Base-by-base conservation (phyloP, 345 rosid genomes). In the Lumnitzera racemosa region DNA sequence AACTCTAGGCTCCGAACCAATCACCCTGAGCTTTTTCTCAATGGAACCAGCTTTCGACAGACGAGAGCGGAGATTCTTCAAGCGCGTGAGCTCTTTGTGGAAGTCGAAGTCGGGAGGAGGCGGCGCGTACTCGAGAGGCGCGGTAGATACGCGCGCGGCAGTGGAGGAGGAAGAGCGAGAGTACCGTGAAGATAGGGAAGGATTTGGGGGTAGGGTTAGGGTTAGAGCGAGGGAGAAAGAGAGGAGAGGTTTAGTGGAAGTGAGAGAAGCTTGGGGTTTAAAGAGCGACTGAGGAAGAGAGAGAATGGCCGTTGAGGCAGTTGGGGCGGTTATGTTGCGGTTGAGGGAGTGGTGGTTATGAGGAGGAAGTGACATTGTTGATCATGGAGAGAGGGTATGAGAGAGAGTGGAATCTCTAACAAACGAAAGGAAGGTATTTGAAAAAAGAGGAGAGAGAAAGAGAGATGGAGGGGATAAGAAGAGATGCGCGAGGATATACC, bases 401-500 rank as follows among this genome's bases (percentile, higher is more conserved):
- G 8, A 13, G 58, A 57, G 58, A 24, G 61, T 12, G 36, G 14
- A 9, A 9, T 1, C 7, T 36, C 0, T 36, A 9, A 7, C 31
- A 9, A 36, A 9, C 4, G 43, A 58, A 61, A 54, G 55, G 15
- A 3, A n/a, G 53, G 63, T 15, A 59, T 62, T 20, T 68, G 52
- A 16, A 53, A 14, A 63, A 65, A 61, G 69, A 15, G 7, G 70
- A 58, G 25, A 49, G 52, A 62, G 63, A 46, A 46, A 56, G 16
- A n/a, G n/a, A 48, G 47, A 13, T 20, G 11, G 36, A 17, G 74
- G 73, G 65, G 85, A 80, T 78, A 79, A 74, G 68, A 61, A 65
- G 68, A 86, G 91, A 84, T 81, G 61, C 89, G 61, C 51, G 74
- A 80, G 96, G 80, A 86, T 86, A 86, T 84, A 74, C 96, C 83